These are phyloP conservation scores for Mortierella hygrophila DNA, from an alignment of 192 early-diverging fungal genomes.

Conservation along the genomic window DNA sequence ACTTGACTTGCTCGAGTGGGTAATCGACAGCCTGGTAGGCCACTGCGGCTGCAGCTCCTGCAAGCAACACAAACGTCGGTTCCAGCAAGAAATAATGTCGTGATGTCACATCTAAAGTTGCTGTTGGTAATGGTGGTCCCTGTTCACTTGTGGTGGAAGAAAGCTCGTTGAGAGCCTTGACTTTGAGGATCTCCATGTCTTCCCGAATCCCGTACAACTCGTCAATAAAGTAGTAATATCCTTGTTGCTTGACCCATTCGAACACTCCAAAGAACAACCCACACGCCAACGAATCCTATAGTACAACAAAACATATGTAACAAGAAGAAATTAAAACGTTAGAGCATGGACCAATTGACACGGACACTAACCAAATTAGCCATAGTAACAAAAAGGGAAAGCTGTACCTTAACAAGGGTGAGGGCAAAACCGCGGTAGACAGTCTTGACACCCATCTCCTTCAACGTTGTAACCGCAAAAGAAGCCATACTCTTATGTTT, in stretches of 20 bases:
- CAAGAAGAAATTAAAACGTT: not conserved
- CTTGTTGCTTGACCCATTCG: conserved; percentile 80
- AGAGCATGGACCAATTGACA: not conserved
- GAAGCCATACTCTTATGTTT: conserved; percentile 76
- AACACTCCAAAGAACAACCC: conserved; percentile 84
- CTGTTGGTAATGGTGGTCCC: conserved; percentile 32
- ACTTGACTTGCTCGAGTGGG: conserved; percentile 75
- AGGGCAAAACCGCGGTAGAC: conserved; percentile 69
- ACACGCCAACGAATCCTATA: conserved; percentile 76
- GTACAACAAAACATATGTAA: not conserved
- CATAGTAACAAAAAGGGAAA: not conserved
- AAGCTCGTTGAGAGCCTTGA: not conserved
- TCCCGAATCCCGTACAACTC: conserved; percentile 61
- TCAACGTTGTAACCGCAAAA: conserved; percentile 72
- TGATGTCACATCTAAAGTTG: conserved; percentile 33
- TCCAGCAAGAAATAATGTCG: conserved; percentile 60
- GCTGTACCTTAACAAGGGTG: conserved; percentile 62
- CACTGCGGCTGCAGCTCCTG: conserved; percentile 70
- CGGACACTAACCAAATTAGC: too few relatives aligned
- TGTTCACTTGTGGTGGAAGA: not conserved
- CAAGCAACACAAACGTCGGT: conserved; percentile 69
- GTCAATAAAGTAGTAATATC: conserved; percentile 73
- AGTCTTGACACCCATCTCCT: conserved; percentile 65
- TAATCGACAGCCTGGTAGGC: conserved; percentile 83
- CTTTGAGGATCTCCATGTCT: conserved; percentile 39